phyloP scores from a whole-genome alignment of 2,329 filamentous ascomycete species.

The Ophiostoma ips region DNA sequence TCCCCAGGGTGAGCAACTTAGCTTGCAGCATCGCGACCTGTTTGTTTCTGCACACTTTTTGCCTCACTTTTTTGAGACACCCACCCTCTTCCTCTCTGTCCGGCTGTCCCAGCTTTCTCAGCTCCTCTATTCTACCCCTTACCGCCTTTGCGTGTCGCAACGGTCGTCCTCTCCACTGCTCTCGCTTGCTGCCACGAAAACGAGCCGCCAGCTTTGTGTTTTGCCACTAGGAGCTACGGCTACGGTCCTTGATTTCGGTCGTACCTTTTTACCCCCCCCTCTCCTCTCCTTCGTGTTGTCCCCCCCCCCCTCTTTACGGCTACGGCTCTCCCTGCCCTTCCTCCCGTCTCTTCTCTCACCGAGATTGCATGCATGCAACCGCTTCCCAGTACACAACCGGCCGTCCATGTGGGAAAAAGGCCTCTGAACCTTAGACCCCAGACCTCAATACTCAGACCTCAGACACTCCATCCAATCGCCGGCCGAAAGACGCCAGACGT shows the following conservation, averaged over 20 bases:
- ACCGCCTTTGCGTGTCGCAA: slow-evolving; percentile 6
- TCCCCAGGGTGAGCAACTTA: background rate
- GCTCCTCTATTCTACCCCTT: background rate
- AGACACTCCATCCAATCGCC: background rate
- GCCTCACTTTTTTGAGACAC: background rate
- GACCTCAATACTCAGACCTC: no score
- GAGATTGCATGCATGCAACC: slow-evolving; percentile 5
- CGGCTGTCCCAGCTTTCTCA: background rate
- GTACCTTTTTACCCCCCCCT: background rate
- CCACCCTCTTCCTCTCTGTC: background rate
- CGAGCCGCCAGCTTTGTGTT: slow-evolving; percentile 3
- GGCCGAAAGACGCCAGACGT: background rate
- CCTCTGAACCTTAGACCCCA: no score
- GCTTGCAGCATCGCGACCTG: slow-evolving; percentile 1
- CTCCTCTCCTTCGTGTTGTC: background rate
- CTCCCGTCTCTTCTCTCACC: background rate
- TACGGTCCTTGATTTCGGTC: slow-evolving; percentile 4
- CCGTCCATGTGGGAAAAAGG: slow-evolving; percentile 1
- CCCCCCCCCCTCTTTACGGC: no score
- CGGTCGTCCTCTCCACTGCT: slow-evolving; percentile 3
- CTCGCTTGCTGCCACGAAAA: slow-evolving; percentile 3
- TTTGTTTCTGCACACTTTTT: background rate
- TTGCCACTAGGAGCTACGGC: background rate
- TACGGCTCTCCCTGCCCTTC: background rate
- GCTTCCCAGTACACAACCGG: background rate